These are phyloP conservation scores for Schizochytrium sp. DNA, from an alignment of 108 stramenopile genomes.

Conservation along the genomic window DNA sequence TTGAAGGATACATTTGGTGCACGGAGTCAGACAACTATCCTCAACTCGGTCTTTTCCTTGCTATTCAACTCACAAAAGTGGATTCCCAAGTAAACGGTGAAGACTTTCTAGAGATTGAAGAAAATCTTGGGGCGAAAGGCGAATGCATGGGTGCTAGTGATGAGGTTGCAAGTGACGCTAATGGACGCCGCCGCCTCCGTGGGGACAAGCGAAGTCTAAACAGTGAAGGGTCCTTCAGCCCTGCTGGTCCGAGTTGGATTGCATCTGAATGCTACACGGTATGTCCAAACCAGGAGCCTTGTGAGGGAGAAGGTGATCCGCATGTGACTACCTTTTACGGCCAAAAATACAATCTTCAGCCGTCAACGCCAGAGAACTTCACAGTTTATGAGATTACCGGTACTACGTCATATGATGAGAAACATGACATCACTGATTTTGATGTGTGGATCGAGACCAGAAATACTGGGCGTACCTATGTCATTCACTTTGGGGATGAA, in stretches of 20 bases:
- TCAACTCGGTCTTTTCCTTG: background rate
- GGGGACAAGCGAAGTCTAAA: background rate
- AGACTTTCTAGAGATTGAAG: background rate
- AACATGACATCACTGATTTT: background rate
- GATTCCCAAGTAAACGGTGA: background rate
- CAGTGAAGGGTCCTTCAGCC: background rate
- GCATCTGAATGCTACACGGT: background rate
- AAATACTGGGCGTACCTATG: constrained; percentile 7
- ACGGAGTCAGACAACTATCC: constrained; percentile 9
- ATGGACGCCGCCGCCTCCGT: background rate
- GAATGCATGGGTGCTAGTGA: background rate
- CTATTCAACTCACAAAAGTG: constrained; percentile 7
- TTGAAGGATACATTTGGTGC: constrained; percentile 33
- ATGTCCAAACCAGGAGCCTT: background rate
- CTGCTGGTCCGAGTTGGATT: background rate
- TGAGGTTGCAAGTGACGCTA: background rate
- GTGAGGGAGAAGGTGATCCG: background rate
- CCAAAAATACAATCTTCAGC: background rate
- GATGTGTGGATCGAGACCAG: background rate
- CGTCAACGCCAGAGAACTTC: background rate
- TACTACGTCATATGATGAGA: background rate
- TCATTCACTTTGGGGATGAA: constrained; percentile 14
- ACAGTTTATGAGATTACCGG: constrained; percentile 30
- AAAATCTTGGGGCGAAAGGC: background rate
- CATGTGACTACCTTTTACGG: background rate